A percentile compares a stretch with the other conserved stretches of the same genome.
Evolutionary conservation across 495 filamentous ascomycete genomes (phyloP).

Genomic region (Endocarpon pusillum): DNA sequence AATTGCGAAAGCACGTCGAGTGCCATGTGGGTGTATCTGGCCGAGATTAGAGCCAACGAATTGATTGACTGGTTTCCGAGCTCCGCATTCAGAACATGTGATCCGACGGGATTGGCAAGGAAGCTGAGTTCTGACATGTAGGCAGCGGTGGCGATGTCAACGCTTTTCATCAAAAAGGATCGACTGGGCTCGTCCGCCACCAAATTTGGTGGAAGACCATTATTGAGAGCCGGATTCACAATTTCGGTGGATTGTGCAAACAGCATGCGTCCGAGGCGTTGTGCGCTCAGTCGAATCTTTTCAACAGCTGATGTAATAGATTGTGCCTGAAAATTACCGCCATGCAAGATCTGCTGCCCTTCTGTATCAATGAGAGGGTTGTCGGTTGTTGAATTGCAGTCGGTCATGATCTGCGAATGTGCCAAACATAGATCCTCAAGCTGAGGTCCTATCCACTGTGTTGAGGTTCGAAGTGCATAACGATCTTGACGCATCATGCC

Average conservation of each 20-base stretch:
- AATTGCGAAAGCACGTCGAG: conserved; percentile 38
- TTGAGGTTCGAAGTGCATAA: conserved; percentile 40
- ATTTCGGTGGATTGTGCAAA: conserved; percentile 42
- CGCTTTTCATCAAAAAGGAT: conserved; percentile 40
- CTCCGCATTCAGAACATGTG: conserved; percentile 38
- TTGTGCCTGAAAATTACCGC: conserved; percentile 47
- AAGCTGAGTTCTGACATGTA: conserved; percentile 41
- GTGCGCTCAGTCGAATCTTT: conserved; percentile 33
- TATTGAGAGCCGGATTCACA: conserved; percentile 37
- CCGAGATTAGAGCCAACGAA: conserved; percentile 38
- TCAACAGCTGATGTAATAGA: conserved; percentile 46
- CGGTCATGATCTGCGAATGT: conserved; percentile 32
- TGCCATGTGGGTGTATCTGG: conserved; percentile 36
- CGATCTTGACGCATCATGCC: conserved; percentile 40
- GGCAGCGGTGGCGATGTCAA: conserved; percentile 46
- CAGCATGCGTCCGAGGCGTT: conserved; percentile 40
- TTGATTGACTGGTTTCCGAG: conserved; percentile 44
- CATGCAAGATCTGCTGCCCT: conserved; percentile 26
- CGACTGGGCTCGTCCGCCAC: conserved; percentile 36
- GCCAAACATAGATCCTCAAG: conserved; percentile 42
- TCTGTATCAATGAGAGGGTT: conserved; percentile 40
- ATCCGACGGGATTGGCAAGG: conserved; percentile 34
- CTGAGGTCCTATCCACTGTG: conserved; percentile 49
- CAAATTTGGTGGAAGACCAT: conserved; percentile 43
- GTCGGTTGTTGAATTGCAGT: conserved; percentile 48